Conservation (phyloP, 2,329 filamentous ascomycete genomes). For the Trematosphaeria pertusa region DNA sequence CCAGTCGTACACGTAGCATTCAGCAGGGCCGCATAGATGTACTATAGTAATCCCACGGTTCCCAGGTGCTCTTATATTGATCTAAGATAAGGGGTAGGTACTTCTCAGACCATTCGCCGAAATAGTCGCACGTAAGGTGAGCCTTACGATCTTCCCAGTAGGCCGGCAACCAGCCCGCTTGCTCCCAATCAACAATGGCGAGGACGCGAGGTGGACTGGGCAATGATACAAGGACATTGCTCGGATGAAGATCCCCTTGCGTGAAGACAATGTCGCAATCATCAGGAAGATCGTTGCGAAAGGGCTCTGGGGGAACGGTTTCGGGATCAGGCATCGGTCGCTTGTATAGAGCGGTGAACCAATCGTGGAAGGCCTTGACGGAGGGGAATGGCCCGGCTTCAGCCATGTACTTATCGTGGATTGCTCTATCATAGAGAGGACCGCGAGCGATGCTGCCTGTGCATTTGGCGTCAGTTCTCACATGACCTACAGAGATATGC, state of each 20-base stretch:
- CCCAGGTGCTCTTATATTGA: no score
- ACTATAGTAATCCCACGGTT: no score
- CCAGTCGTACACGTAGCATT: no score
- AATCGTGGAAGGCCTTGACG: conserved; percentile 38
- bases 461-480: no score
- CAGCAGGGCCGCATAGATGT: no score
- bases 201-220: conserved; percentile 21
- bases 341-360: conserved; percentile 27
- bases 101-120: not conserved
- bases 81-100: no score
- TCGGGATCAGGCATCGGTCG: conserved; percentile 30
- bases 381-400: conserved; percentile 33
- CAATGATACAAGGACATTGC: conserved; percentile 9
- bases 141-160: conserved; percentile 45
- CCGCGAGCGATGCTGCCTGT: not conserved
- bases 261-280: conserved; percentile 6
- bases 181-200: conserved; percentile 43
- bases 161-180: conserved; percentile 43
- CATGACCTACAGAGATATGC: no score
- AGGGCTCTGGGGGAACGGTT: conserved; percentile 22
- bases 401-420: not conserved
- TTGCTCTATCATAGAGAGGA: not conserved
- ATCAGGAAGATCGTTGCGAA: conserved; percentile 28
- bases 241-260: conserved; percentile 8
- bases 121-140: not conserved